Conservation (phyloP, 2,329 filamentous ascomycete genomes). For the Penicillium decumbens region DNA sequence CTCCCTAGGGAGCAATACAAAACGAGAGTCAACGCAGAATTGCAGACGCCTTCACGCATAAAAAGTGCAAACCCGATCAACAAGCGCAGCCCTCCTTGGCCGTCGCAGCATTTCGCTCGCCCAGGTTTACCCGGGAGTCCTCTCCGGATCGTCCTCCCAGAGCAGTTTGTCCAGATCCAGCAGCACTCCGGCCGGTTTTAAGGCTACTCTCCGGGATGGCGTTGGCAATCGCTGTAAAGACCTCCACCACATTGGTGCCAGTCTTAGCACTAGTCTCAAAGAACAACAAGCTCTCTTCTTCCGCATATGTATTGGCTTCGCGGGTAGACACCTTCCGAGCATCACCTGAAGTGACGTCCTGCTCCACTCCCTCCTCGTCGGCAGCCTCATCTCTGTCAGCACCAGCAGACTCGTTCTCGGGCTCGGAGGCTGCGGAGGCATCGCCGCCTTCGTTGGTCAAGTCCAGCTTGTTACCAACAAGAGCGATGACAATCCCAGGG, state of each 20-base stretch:
- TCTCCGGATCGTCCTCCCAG: slow-evolving; percentile 51
- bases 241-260: slow-evolving; percentile 86
- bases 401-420: slow-evolving; percentile 35
- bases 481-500: slow-evolving; percentile 91
- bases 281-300: slow-evolving; percentile 90
- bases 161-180: slow-evolving; percentile 52
- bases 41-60: slow-evolving; percentile 20
- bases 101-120: slow-evolving; percentile 65
- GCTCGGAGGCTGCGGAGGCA: slow-evolving; percentile 32
- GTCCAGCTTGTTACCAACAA: slow-evolving; percentile 96
- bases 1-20: slow-evolving; percentile 1
- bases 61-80: slow-evolving; percentile 42
- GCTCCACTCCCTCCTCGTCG: slow-evolving; percentile 51
- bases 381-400: slow-evolving; percentile 41
- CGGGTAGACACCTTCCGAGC: slow-evolving; percentile 85
- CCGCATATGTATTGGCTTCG: slow-evolving; percentile 87
- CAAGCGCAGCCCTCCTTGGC: slow-evolving; percentile 91
- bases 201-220: slow-evolving; percentile 95
- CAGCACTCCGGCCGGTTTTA: slow-evolving; percentile 75
- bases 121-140: slow-evolving; percentile 72
- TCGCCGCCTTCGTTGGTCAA: slow-evolving; percentile 61
- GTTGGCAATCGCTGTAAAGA: slow-evolving; percentile 97
- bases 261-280: slow-evolving; percentile 99
- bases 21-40: slow-evolving; percentile 1
- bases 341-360: slow-evolving; percentile 62